Conservation (phyloP, 495 filamentous ascomycete species). For the Immersiella caudata region DNA sequence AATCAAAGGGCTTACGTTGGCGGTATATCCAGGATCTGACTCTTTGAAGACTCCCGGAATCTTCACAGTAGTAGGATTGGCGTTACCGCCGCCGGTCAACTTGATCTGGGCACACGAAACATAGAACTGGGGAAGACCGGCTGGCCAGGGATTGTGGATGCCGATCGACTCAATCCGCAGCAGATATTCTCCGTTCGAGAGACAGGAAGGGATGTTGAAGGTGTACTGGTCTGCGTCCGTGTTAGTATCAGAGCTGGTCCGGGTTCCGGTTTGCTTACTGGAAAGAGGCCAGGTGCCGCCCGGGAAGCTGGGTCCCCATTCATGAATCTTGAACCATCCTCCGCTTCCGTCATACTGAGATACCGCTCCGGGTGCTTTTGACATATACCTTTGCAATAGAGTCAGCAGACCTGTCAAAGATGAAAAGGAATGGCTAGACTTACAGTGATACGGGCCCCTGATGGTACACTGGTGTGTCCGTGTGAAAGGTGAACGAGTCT, state of each 20-base stretch:
- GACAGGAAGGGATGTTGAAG: slow-evolving; percentile 56
- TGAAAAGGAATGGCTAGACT: too few relatives aligned
- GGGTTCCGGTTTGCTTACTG: slow-evolving; percentile 25
- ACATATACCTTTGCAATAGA: slow-evolving; percentile 45
- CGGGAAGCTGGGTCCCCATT: too few relatives aligned
- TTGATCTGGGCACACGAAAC: slow-evolving; percentile 62
- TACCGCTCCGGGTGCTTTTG: slow-evolving; percentile 50
- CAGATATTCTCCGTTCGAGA: slow-evolving; percentile 63
- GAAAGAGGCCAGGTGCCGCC: too few relatives aligned
- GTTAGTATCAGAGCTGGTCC: background rate
- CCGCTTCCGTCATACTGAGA: slow-evolving; percentile 53
- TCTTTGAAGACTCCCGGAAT: slow-evolving; percentile 61
- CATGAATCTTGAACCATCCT: slow-evolving; percentile 55
- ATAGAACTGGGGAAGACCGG: slow-evolving; percentile 54
- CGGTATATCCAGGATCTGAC: slow-evolving; percentile 59
- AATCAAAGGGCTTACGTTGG: slow-evolving; percentile 34
- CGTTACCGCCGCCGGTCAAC: slow-evolving; percentile 54
- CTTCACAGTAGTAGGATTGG: slow-evolving; percentile 47
- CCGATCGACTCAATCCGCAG: slow-evolving; percentile 63
- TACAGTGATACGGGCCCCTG: slow-evolving; percentile 60
- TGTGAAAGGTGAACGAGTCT: slow-evolving; percentile 52
- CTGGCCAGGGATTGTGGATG: slow-evolving; percentile 57
- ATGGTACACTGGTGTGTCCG: slow-evolving; percentile 60
- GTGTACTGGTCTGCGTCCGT: slow-evolving; percentile 45
- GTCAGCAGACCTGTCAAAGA: background rate